Percentiles rank a stretch among this genome's conserved stretches.
phyloP scores from a whole-genome alignment of 78 protist genomes.

The Planoprotostelium fungivorum region DNA sequence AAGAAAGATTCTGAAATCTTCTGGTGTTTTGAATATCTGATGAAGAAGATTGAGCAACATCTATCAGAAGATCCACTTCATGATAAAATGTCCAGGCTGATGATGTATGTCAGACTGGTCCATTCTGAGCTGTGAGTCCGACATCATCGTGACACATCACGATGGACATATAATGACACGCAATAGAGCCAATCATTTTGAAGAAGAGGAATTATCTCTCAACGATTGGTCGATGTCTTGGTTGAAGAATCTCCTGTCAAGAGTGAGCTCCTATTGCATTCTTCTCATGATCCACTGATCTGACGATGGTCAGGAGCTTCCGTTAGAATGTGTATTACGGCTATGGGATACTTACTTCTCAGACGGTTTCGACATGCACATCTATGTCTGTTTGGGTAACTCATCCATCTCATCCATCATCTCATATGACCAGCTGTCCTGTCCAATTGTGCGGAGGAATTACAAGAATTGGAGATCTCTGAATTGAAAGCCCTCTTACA shows the following conservation, averaged over 20 bases:
- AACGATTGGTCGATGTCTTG: constrained; percentile 69
- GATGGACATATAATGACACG: background rate
- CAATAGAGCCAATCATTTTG: constrained; percentile 58
- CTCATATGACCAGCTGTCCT: constrained; percentile 7
- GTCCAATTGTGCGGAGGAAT: constrained; percentile 44
- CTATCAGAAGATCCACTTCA: constrained; percentile 27
- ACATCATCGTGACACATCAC: background rate
- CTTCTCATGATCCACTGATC: too few species aligned
- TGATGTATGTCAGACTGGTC: constrained; percentile 48
- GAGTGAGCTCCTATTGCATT: background rate
- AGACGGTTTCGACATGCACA: constrained; percentile 50
- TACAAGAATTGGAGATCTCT: constrained; percentile 50
- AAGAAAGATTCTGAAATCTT: constrained; percentile 51
- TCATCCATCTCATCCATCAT: background rate
- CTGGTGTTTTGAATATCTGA: constrained; percentile 29
- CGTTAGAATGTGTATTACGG: constrained; percentile 56
- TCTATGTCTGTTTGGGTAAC: constrained; percentile 39
- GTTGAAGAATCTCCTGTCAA: constrained; percentile 25
- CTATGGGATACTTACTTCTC: constrained; percentile 69
- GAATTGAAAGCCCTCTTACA: constrained; percentile 50
- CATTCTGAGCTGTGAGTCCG: constrained; percentile 46
- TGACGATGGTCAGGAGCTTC: constrained; percentile 54
- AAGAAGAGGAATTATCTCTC: constrained; percentile 55
- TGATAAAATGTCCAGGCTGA: constrained; percentile 46
- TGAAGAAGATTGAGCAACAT: constrained; percentile 55